Evolutionary conservation across 306 rosid genomes (phyloP).

Genomic region (Casuarina equisetifolia): DNA sequence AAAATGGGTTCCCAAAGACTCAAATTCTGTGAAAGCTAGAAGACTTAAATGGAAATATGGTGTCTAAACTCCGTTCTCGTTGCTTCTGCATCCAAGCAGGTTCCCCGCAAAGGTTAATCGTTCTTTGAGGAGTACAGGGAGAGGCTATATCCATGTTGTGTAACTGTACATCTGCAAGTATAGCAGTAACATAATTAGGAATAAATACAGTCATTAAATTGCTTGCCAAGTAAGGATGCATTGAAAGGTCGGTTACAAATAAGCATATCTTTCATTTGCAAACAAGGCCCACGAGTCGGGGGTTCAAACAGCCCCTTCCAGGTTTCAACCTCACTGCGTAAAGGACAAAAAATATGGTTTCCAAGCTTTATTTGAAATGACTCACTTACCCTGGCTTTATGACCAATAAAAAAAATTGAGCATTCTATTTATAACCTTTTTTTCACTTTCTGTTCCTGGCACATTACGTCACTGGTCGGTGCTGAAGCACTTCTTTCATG

Average conservation of each 20-base stretch:
- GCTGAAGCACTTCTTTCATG: background rate
- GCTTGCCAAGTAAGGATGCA: constrained; percentile 21
- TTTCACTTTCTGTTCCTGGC: too few relatives aligned
- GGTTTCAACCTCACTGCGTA: constrained; percentile 22
- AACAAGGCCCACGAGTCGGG: constrained; percentile 14
- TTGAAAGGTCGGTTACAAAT: constrained; percentile 25
- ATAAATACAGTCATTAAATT: constrained; percentile 21
- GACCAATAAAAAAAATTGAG: background rate
- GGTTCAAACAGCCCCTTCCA: constrained; percentile 20
- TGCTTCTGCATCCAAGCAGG: background rate
- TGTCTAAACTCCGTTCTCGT: background rate
- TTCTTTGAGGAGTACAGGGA: too few relatives aligned
- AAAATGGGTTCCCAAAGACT: too few relatives aligned
- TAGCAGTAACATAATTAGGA: constrained; percentile 15
- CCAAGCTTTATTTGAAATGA: background rate
- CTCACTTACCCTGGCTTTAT: background rate
- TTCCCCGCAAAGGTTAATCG: background rate
- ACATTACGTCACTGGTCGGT: background rate
- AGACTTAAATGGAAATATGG: background rate
- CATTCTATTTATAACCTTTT: background rate
- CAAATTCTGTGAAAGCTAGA: background rate
- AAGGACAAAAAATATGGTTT: constrained; percentile 16
- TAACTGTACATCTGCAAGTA: constrained; percentile 5
- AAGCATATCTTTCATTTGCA: constrained; percentile 18
- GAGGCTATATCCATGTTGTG: background rate